Evolutionary conservation across 306 rosid species (phyloP), one percentile per base, ranked within the genome.

Genomic region (Biancaea sappan): DNA sequence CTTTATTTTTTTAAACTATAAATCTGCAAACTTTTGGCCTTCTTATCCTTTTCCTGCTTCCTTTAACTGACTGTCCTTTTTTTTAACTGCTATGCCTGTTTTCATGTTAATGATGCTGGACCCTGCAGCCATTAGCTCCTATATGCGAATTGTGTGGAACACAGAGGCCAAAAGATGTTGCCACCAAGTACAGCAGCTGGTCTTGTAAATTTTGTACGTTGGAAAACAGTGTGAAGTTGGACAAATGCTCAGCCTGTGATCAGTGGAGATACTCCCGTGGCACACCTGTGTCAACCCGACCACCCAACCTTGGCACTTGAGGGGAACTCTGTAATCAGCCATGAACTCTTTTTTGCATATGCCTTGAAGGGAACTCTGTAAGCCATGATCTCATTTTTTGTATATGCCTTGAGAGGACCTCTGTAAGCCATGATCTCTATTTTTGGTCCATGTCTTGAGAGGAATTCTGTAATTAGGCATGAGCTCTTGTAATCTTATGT

Each of bases 221-320:
- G 81, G 89, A 84, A 46, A 88, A 86, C 84, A 57, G 82, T 66
- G 85, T 80, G 83, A 80, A 77, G 80, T 48, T 84, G 75, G 89
- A 88, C 41, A 88, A 86, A 80, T 88, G 91, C 47, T 82, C 83
- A 52, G 93, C 88, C 6, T 88, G 93, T 72, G 86, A 72, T 74
- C 87, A 84, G 65, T 93, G 98, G 97, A 89, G 98, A 84, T 89
- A 84, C 74, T 89, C 96, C 6, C 83, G 69, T 51, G 90, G 93
- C 38, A 72, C 90, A 13, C 89, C 83, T 31, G 67, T 51, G 31
- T 60, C 86, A 22, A 59, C 81, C 62, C 69, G 1, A 48, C 44
- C 81, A 47, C 24, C 71, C n/a, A 25, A 65, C 53, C 71, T 65
- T 24, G 71, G 71, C 53, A 65, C 71, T 41, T 65, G 71, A 65